These are phyloP conservation scores for Fusarium sp. DNA, from an alignment of 2,329 filamentous ascomycete genomes.

Conservation along the genomic window DNA sequence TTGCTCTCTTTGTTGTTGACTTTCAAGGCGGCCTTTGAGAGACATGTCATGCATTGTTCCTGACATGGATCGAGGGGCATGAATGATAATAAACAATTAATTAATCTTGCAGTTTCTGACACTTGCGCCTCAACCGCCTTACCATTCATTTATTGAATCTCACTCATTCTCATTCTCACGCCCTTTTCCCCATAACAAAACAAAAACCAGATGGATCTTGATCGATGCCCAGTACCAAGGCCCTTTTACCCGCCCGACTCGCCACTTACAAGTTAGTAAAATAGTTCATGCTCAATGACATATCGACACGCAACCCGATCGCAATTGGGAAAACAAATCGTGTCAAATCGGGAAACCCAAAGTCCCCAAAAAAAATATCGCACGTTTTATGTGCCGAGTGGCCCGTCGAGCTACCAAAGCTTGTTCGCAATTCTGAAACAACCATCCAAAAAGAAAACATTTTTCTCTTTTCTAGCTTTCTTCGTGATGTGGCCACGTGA, in stretches of 20 bases:
- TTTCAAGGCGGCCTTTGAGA: not conserved
- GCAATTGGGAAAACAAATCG: conserved; percentile 5
- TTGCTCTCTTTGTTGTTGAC: not conserved
- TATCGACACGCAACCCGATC: conserved; percentile 34
- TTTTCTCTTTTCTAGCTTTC: not conserved
- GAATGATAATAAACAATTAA: not conserved
- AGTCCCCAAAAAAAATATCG: not conserved
- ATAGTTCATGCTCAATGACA: conserved; percentile 24
- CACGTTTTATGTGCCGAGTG: not conserved
- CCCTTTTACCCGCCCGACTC: not conserved
- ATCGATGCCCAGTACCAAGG: not conserved
- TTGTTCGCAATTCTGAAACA: conserved; percentile 30
- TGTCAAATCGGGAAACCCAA: conserved; percentile 30
- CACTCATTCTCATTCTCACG: not conserved
- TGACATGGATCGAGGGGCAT: conserved; percentile 5
- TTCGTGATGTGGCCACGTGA: not conserved
- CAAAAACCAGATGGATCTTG: conserved; percentile 4
- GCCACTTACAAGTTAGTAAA: conserved; percentile 23
- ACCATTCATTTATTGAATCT: not conserved
- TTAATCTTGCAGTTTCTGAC: conserved; percentile 18
- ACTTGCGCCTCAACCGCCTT: conserved; percentile 17
- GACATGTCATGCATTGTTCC: conserved; percentile 6
- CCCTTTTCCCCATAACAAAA: not conserved
- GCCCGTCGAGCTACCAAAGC: conserved; percentile 17
- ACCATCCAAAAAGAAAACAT: not conserved